Evolutionary conservation across 768 basidiomycete species (phyloP), one percentile per base, ranked within the genome.

Genomic region (Amanita exitialis): DNA sequence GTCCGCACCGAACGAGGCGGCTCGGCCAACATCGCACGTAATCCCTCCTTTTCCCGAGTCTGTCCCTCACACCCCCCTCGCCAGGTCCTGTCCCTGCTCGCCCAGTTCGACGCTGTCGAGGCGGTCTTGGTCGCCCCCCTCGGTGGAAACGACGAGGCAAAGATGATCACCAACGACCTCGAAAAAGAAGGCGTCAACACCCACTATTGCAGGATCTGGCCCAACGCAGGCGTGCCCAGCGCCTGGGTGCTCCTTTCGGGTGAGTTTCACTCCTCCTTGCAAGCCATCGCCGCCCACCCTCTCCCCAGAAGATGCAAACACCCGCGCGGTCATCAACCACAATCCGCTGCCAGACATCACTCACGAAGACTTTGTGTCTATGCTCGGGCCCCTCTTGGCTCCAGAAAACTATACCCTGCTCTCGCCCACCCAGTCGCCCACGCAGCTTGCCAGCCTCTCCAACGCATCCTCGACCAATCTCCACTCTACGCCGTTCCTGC

Each of bases 301-400:
- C 51, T 28, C 41, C 46, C 3, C 54, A 83, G 82, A 69, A 35
- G 77, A 85, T 53, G 75, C 74, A 41, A 74, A 77, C 59, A 66
- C 75, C 7, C 77, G 79, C 36, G 83, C 86, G 10, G 80, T 90
- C 46, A 79, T 90, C 57, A 89, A 92, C 64, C 87, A 92, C 66
- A 91, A 91, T 57, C 88, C 90, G 2, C 72, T 92, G 6, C 90
- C 87, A 0, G 90, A 91, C 55, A 79, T 90, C 54, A 85, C 86
- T 0, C 89, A 91, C 56, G 89, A 90, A 55, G 89, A 92, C 59
- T 90, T 91, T 58, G 81, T 92, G 36, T 76, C 82, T 3, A 67
- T 87, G 42, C 71, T 90, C 1, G 87, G 88, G 0, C 89, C 89
- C n/a, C 63, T 90, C 20, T 77, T 91, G 18, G 85, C 82, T 0